These are phyloP conservation scores for Teratosphaeria pseudoeucalypti DNA, from an alignment of 2,329 filamentous ascomycete genomes.

Conservation along the genomic window DNA sequence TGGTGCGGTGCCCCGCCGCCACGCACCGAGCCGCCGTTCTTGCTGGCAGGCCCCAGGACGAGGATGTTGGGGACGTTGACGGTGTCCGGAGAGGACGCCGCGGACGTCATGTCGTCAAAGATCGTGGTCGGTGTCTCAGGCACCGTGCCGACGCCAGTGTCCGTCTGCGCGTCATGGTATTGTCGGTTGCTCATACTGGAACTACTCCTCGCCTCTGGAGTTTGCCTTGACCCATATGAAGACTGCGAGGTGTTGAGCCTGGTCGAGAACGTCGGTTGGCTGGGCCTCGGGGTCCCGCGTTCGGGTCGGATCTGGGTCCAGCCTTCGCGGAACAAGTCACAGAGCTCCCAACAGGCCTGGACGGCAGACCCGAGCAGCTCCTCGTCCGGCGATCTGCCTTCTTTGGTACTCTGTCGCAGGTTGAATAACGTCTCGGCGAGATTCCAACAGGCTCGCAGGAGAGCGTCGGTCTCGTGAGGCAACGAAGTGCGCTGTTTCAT, in stretches of 20 bases:
- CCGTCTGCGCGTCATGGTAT: constrained; percentile 31
- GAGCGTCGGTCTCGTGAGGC: constrained; percentile 70
- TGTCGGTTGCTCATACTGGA: constrained; percentile 37
- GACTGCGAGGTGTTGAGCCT: constrained; percentile 12
- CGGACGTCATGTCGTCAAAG: constrained; percentile 67
- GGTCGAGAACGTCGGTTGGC: constrained; percentile 47
- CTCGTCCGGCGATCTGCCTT: constrained; percentile 63
- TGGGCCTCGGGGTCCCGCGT: constrained; percentile 71
- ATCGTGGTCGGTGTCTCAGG: constrained; percentile 92
- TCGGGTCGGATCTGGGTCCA: constrained; percentile 86
- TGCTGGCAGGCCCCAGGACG: constrained; percentile 60
- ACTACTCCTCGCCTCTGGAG: constrained; percentile 28
- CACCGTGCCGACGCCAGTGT: constrained; percentile 29
- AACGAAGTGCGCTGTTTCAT: constrained; percentile 84
- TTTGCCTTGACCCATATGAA: neutral
- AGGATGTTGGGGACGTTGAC: constrained; percentile 72
- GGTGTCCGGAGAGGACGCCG: constrained; percentile 65
- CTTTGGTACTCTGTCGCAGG: constrained; percentile 69
- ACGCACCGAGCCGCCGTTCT: constrained; percentile 12
- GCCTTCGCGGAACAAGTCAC: constrained; percentile 82
- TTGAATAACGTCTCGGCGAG: constrained; percentile 89
- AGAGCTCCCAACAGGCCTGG: constrained; percentile 89
- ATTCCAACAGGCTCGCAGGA: constrained; percentile 79
- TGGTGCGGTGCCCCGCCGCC: constrained; percentile 45
- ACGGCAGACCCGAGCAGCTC: constrained; percentile 79